phyloP scores from a whole-genome alignment of 495 filamentous ascomycete species.

The Penicillium flavigenum region DNA sequence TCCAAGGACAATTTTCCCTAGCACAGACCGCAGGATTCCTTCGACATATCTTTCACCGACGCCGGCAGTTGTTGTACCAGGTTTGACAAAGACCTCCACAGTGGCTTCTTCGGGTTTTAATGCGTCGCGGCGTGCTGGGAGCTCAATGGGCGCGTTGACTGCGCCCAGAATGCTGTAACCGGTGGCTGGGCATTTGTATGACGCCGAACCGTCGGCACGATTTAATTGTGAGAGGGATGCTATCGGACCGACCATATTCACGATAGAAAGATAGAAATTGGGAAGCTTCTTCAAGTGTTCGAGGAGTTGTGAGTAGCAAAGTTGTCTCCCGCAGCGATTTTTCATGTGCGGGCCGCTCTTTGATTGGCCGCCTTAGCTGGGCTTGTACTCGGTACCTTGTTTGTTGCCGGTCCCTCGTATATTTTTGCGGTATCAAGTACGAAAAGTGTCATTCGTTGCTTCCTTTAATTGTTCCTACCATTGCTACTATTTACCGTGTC shows the following conservation, averaged over 20 bases:
- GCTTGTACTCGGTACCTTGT: constrained; percentile 4
- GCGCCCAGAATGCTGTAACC: constrained; percentile 80
- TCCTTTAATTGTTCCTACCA: neutral
- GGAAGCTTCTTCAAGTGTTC: constrained; percentile 1
- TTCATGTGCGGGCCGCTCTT: constrained; percentile 26
- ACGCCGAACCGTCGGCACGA: constrained; percentile 85
- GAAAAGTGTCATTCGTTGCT: neutral
- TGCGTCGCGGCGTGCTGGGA: constrained; percentile 69
- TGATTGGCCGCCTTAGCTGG: constrained; percentile 23
- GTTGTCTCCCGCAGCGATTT: constrained; percentile 19
- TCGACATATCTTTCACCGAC: constrained; percentile 67
- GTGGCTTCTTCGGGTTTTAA: constrained; percentile 86
- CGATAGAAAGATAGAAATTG: neutral
- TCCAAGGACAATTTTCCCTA: constrained; percentile 36
- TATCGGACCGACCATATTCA: constrained; percentile 40
- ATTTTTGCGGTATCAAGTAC: constrained; percentile 1
- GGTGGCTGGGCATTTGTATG: constrained; percentile 63
- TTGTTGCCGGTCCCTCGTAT: neutral
- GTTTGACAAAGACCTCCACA: constrained; percentile 86
- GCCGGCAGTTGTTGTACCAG: constrained; percentile 60
- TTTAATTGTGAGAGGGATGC: constrained; percentile 53
- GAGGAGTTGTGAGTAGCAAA: neutral
- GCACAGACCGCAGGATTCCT: constrained; percentile 31
- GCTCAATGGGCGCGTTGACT: constrained; percentile 92
- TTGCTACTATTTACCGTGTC: neutral